These are phyloP conservation scores for Phytophthora cactorum DNA, from an alignment of 352 stramenopile species.

Conservation along the genomic window DNA sequence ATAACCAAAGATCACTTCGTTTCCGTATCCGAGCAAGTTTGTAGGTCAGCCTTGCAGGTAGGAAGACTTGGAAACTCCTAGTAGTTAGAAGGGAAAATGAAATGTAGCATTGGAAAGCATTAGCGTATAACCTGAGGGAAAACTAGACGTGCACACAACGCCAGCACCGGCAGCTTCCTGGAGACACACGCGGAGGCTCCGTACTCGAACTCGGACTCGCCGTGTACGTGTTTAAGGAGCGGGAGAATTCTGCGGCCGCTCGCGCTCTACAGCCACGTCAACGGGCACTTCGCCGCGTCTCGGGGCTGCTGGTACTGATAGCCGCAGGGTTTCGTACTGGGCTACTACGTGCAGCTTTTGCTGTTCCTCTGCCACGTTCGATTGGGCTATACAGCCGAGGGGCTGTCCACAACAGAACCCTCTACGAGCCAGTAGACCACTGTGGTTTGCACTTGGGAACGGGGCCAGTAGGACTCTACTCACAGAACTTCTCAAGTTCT, in stretches of 20 bases:
- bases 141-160: constrained; percentile 28
- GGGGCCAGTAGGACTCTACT: too few relatives aligned
- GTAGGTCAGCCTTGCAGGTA: too few relatives aligned
- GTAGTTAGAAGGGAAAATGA: too few relatives aligned
- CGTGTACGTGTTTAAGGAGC: constrained; percentile 30
- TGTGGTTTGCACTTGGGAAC: too few relatives aligned
- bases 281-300: constrained; percentile 25
- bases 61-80: too few relatives aligned
- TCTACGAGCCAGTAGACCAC: too few relatives aligned
- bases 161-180: constrained; percentile 36
- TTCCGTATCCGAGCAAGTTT: too few relatives aligned
- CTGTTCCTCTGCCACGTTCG: constrained; percentile 74
- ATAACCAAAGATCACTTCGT: not conserved
- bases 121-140: too few relatives aligned
- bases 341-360: constrained; percentile 75
- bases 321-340: constrained; percentile 47
- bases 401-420: constrained; percentile 49
- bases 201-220: constrained; percentile 8
- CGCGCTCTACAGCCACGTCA: constrained; percentile 8
- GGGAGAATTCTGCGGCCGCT: constrained; percentile 21
- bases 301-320: constrained; percentile 25
- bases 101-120: too few relatives aligned
- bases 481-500: too few relatives aligned
- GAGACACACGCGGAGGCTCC: constrained; percentile 24
- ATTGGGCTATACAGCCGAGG: constrained; percentile 57